Base-by-base conservation (phyloP, 75 land plant genomes). In the Pinus tabuliformis region DNA sequence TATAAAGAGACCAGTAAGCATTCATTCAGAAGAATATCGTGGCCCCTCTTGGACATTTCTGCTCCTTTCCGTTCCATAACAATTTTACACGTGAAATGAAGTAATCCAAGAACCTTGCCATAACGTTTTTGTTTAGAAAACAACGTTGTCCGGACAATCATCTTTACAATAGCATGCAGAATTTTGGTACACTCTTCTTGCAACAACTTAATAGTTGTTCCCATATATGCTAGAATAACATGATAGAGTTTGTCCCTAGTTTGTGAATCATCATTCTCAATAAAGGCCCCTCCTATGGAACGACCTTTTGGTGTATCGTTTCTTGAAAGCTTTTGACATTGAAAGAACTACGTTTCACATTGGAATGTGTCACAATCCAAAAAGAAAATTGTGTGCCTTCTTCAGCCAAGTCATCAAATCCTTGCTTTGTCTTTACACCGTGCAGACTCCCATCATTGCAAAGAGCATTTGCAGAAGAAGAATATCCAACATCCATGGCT, bases 401-500 rank as follows among this genome's bases (percentile, higher is more conserved):
- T 26, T 68, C 70, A 73, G 64, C 52, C 59, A 57, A 33, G n/a
- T 17, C 68, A 63, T 33, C 20, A 45, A 64, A 74, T 54, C 57
- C 59, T 6, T 59, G 5, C 8, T 45, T 42, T 20, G 72, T 59
- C 20, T 52, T 17, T 52, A 37, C 59, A 36, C 56, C 58, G 12
- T 76, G 75, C 68, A 28, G 64, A 36, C 9, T 54, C 65, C 37
- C 52, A 11, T 56, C 56, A 36, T 39, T 71, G 3, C n/a, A 37
- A 58, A 74, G 17, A 36, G 83, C 12, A 30, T 56, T 20, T 24
- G 33, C 16, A 9, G 84, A 85, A 54, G 86, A 85, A 54, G 75
- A 57, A 89, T 57, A 81, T 92, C 91, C 75, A 91, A 91, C 12
- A 92, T 73, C 94, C 92, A 95, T 77, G 75, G 83, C 68, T 86